Base-by-base conservation (phyloP, 164 flowering plant genomes). In the Annona squamosa region DNA sequence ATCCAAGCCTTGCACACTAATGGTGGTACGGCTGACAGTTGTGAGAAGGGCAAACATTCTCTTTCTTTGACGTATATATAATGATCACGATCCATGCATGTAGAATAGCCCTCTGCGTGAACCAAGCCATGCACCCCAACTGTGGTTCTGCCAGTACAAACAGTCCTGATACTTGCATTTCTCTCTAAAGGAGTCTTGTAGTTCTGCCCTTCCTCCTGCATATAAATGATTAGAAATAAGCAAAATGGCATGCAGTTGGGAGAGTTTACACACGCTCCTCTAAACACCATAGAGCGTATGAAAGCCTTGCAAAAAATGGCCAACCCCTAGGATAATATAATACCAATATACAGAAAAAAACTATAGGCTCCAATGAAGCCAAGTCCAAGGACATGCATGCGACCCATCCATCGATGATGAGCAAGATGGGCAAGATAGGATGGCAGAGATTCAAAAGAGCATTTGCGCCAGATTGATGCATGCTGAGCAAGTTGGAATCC, bases 91-190 rank as follows among this genome's bases (percentile, higher is more conserved):
- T 74, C 83, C 86, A 13, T 73, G 81, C 80, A 87, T 73, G 68
- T 81, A 78, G 79, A 72, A 86, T 10, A 93, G 57, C 63, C 88
- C 97, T 43, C 84, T 88, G 4, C 56, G 75, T 4, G 98, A 85
- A 65, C 93, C 97, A 79, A 91, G 75, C 98, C 98, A 93, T 3
- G 91, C 89, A 16, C 79, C 87, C 82, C 72, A 85, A 67, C 79
- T 52, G 67, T 79, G 72, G 4, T 57, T 73, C 42, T 79, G 70
- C 65, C 67, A 52, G 42, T 69, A 63, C 5, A 12, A 47, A 46
- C 26, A 43, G 41, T 67, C 78, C 57, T 73, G 70, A 61, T 65
- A 42, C 45, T 47, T 75, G 59, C 48, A 71, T 3, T 70, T 71
- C 72, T 26, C 75, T 44, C 66, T 57, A 3, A 48, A 64, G n/a